phyloP scores from a whole-genome alignment of 2,329 filamentous ascomycete genomes.

The Alternaria metachromatica region DNA sequence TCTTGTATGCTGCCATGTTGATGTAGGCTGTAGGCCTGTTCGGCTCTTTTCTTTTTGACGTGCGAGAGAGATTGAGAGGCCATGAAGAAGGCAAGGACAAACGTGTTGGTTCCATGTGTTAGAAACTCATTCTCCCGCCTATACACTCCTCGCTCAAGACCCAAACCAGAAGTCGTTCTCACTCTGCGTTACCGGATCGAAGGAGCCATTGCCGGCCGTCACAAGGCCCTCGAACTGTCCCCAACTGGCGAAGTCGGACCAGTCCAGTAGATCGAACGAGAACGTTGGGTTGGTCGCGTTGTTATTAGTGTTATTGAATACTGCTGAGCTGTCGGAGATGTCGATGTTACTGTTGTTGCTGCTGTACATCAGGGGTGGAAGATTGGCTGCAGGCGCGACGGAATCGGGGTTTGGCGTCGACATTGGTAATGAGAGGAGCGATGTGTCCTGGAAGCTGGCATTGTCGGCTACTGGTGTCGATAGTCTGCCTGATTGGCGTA shows the following conservation, averaged over 20 bases:
- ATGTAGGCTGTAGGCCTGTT: not conserved
- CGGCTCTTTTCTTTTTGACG: not conserved
- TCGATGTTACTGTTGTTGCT: conserved; percentile 8
- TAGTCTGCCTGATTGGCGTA: conserved; percentile 30
- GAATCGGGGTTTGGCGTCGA: not conserved
- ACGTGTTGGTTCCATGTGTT: too few species aligned
- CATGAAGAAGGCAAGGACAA: too few species aligned
- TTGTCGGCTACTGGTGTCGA: conserved; percentile 1
- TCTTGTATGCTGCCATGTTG: not conserved
- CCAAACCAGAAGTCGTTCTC: conserved; percentile 9
- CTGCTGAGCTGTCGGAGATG: conserved; percentile 31
- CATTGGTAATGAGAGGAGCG: not conserved
- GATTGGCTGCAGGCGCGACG: not conserved
- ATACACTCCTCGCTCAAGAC: not conserved
- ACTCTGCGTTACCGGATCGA: conserved; percentile 38
- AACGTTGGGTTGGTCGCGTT: not conserved
- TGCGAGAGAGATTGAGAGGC: too few species aligned
- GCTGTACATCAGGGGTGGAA: conserved; percentile 17
- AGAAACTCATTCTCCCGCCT: too few species aligned
- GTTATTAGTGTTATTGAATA: not conserved
- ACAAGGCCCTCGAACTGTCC: conserved; percentile 49
- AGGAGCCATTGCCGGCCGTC: conserved; percentile 42
- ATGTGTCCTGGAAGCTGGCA: not conserved
- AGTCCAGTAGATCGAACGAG: conserved; percentile 30
- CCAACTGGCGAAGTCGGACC: conserved; percentile 48